Percentiles rank a stretch among this genome's conserved stretches.
These are phyloP conservation scores for Stylonectria norvegica DNA, from an alignment of 2,329 filamentous ascomycete species.

Conservation along the genomic window DNA sequence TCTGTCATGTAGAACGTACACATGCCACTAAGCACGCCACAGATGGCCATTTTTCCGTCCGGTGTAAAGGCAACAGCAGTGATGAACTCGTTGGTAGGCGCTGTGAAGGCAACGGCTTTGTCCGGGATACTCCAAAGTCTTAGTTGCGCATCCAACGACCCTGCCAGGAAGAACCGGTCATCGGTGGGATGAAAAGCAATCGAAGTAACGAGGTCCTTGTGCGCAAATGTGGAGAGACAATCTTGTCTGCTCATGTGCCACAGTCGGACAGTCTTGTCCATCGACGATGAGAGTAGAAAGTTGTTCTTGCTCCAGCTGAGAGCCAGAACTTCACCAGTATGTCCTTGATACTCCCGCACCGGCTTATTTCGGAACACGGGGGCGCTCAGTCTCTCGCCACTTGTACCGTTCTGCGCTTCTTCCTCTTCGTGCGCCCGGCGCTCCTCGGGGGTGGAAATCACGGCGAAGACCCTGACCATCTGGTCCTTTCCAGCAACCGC, in stretches of 20 bases:
- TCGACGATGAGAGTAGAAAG: conserved; percentile 90
- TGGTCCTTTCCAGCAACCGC: conserved; percentile 90
- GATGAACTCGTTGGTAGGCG: conserved; percentile 77
- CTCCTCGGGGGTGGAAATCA: conserved; percentile 79
- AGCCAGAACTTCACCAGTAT: conserved; percentile 82
- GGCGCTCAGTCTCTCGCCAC: conserved; percentile 68
- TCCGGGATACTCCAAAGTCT: conserved; percentile 96
- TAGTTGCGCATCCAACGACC: conserved; percentile 83
- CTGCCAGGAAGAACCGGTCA: conserved; percentile 94
- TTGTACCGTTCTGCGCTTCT: conserved; percentile 30
- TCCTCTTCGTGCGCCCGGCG: conserved; percentile 70
- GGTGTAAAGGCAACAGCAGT: conserved; percentile 93
- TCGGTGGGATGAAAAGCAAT: conserved; percentile 93
- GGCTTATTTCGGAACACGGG: conserved; percentile 85
- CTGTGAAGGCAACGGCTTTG: conserved; percentile 83
- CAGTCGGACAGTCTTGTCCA: conserved; percentile 94
- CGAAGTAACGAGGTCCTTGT: conserved; percentile 91
- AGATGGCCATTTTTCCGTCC: conserved; percentile 85
- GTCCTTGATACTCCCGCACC: conserved; percentile 74
- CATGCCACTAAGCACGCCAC: conserved; percentile 78
- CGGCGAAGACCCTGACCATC: conserved; percentile 82
- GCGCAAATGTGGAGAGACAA: conserved; percentile 89
- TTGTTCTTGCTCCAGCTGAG: conserved; percentile 99
- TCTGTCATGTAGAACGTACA: conserved; percentile 94
- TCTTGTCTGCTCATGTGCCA: conserved; percentile 88